Base-by-base conservation (phyloP, 148 eudicot species). In the Chenopodium formosanum region DNA sequence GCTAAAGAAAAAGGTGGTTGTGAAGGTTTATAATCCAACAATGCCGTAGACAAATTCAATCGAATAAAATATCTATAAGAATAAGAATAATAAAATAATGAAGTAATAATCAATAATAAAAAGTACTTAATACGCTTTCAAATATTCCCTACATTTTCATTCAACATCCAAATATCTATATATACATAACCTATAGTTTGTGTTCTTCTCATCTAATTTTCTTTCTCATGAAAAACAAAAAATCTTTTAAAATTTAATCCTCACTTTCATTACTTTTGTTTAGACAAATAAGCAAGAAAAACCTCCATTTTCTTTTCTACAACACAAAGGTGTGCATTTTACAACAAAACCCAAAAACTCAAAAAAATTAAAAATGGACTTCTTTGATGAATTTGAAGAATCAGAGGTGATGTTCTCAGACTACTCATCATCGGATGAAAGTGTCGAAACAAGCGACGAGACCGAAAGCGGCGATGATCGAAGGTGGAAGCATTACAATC, bases 361-460 rank as follows among this genome's bases (percentile, higher is more conserved):
- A 37, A 37, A 37, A 37, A 34, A 34, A 34, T 1, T 58, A 13
- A 82, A 5, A 62, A 82, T 89, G 88, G 86, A 78, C 5, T 83
- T 83, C 5, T 83, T 83, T 48, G 88, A 77, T 76, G 91, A 89
- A 44, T 85, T 89, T 65, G 76, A 85, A 60, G 89, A 86, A 77
- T 87, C 89, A 10, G 91, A 87, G 9, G 53, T 87, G 23, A 79
- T 89, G 46, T 89, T 87, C 68, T 78, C 73, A 4, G 88, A 83
- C 22, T 74, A 74, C 48, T 81, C 75, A 0, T 32, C 65, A 4
- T 32, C 65, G 6, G 73, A 80, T 32, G 66, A 70, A 29, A 82
- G 77, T 23, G 52, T 67, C 0, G 79, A 64, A 19, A 2, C 60
- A 4, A 71, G 77, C 50, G 50, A 32, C 31, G 79, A 76, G 5